These are phyloP conservation scores for Cutaneotrichosporon sp. DNA, from an alignment of 1,284 basidiomycete genomes.

Conservation along the genomic window DNA sequence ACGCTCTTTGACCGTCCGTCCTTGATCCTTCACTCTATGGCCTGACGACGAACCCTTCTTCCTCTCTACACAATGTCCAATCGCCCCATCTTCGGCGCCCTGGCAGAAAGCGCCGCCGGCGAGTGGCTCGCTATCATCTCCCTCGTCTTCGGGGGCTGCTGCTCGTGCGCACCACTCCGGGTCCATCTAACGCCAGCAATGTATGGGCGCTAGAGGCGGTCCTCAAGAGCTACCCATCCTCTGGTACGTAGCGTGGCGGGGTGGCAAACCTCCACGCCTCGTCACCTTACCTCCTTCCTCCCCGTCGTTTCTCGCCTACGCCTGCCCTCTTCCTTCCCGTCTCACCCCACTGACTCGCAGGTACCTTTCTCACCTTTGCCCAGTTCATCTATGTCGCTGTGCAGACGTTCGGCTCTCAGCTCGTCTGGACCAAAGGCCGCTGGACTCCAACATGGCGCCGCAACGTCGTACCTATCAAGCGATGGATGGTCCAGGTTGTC, in stretches of 20 bases:
- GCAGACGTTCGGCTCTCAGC: conserved; percentile 45
- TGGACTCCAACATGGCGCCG: conserved; percentile 40
- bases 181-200: conserved; percentile 48
- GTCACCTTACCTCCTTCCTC: too few relatives aligned
- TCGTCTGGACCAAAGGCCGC: conserved; percentile 28
- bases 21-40: background rate
- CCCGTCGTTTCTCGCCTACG: background rate
- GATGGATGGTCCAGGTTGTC: conserved; percentile 77
- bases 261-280: conserved; percentile 1
- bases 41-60: conserved; percentile 5
- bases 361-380: conserved; percentile 77
- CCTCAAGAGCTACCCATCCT: conserved; percentile 65
- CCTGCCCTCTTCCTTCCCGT: background rate
- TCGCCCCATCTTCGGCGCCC: conserved; percentile 5
- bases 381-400: conserved; percentile 77
- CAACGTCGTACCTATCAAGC: conserved; percentile 67
- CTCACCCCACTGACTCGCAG: conserved; percentile 52
- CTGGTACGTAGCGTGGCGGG: conserved; percentile 57
- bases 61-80: conserved; percentile 12
- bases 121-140: conserved; percentile 65
- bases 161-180: conserved; percentile 57
- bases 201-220: conserved; percentile 56
- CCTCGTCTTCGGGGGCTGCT: conserved; percentile 77
- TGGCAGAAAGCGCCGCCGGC: conserved; percentile 34
- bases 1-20: conserved; percentile 3